Conservation (phyloP, 352 stramenopile genomes). For the Pythium rishiriense region DNA sequence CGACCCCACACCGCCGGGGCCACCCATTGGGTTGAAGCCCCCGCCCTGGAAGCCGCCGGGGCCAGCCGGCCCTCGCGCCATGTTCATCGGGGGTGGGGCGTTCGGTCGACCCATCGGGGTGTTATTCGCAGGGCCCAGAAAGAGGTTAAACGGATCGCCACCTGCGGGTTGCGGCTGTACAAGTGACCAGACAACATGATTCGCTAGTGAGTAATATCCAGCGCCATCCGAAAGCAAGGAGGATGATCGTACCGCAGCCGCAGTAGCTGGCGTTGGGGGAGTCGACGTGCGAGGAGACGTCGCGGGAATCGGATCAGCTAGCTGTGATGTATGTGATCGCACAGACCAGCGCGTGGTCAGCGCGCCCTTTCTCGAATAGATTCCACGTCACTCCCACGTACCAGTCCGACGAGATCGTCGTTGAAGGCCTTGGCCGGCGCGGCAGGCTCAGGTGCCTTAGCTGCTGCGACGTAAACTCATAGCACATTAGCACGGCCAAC, state of each 20-base stretch:
- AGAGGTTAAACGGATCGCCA: conserved; percentile 78
- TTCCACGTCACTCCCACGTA: conserved; percentile 14
- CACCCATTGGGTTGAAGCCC: conserved; percentile 49
- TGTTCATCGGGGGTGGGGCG: conserved; percentile 33
- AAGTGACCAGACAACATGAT: conserved; percentile 16
- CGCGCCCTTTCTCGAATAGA: too few species aligned
- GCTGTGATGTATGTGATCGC: too few species aligned
- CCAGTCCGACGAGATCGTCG: conserved; percentile 78
- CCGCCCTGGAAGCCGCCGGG: conserved; percentile 29
- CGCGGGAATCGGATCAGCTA: conserved; percentile 60
- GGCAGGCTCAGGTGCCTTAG: conserved; percentile 51
- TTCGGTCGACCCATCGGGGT: conserved; percentile 33
- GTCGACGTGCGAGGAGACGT: conserved; percentile 36
- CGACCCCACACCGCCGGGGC: conserved; percentile 33
- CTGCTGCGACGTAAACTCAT: conserved; percentile 21
- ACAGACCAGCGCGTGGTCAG: too few species aligned
- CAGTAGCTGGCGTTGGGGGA: conserved; percentile 35
- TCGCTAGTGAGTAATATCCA: not conserved
- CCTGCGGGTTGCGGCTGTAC: conserved; percentile 16
- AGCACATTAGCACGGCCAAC: conserved; percentile 1
- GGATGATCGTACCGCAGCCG: conserved; percentile 3
- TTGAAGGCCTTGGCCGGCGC: conserved; percentile 67
- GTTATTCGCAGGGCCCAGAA: conserved; percentile 33
- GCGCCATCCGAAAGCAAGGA: not conserved
- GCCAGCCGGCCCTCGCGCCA: conserved; percentile 29